These are phyloP conservation scores for Pleurotus platypus DNA, from an alignment of 768 basidiomycete genomes.

Conservation along the genomic window DNA sequence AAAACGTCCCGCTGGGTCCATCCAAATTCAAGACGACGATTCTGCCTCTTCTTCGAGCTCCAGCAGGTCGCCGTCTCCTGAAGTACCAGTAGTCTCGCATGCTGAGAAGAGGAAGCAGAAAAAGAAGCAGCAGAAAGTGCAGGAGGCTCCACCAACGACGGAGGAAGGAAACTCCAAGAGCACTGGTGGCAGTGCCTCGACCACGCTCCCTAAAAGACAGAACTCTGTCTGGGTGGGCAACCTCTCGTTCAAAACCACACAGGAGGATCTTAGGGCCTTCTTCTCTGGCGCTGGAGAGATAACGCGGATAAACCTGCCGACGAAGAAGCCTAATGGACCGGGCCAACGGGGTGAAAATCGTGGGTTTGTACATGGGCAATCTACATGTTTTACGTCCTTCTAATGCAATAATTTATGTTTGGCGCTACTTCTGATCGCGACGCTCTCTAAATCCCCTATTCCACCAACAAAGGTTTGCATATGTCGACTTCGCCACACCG, in stretches of 20 bases:
- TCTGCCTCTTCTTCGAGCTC: conserved; percentile 12
- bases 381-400: conserved; percentile 7
- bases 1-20: neutral
- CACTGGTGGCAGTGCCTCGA: conserved; percentile 22
- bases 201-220: conserved; percentile 50
- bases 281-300: conserved; percentile 63
- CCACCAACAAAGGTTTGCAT: conserved; percentile 70
- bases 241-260: conserved; percentile 84
- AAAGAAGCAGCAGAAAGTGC: conserved; percentile 32
- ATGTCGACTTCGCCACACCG: conserved; percentile 85
- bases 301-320: conserved; percentile 84
- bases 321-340: conserved; percentile 48
- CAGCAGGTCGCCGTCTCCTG: conserved; percentile 14
- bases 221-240: conserved; percentile 97
- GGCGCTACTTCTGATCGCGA: neutral
- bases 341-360: conserved; percentile 65
- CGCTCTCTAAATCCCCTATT: neutral
- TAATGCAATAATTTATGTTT: neutral
- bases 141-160: conserved; percentile 28
- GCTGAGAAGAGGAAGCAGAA: conserved; percentile 67
- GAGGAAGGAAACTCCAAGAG: conserved; percentile 45
- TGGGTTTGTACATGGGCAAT: conserved; percentile 51
- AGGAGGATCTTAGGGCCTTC: conserved; percentile 64
- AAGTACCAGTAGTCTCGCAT: conserved; percentile 65
- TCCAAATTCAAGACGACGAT: conserved; percentile 16